Conservation (phyloP, 2,329 filamentous ascomycete genomes). For the Trichoderma lentiforme region DNA sequence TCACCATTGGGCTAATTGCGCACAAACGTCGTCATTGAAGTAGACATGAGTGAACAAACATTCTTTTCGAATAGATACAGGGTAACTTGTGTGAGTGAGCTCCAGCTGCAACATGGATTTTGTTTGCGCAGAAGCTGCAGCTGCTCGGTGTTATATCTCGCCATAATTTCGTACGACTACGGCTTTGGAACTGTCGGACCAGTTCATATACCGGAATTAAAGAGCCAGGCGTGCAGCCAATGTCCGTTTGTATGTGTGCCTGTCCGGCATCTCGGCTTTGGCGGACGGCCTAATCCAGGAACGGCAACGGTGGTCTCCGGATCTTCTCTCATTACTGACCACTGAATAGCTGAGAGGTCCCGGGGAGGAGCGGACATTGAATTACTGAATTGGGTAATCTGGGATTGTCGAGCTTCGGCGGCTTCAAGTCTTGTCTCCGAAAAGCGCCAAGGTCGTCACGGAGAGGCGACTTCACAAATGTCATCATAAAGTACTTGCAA, state of each 20-base stretch:
- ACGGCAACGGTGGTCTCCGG: background rate
- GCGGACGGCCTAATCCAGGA: background rate
- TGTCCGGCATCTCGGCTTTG: background rate
- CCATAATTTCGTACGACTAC: background rate
- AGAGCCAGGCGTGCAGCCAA: background rate
- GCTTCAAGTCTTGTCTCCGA: background rate
- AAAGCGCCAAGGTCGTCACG: background rate
- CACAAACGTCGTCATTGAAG: background rate
- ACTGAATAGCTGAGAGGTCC: background rate
- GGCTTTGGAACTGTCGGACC: background rate
- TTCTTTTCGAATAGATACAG: background rate
- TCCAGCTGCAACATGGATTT: background rate
- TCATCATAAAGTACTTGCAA: background rate
- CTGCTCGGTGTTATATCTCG: background rate
- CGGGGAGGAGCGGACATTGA: background rate
- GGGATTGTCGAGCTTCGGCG: background rate
- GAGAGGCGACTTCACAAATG: background rate
- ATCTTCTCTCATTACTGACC: background rate
- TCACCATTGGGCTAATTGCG: background rate
- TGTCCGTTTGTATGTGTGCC: background rate
- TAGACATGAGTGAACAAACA: background rate
- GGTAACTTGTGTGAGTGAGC: background rate
- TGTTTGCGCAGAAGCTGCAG: background rate
- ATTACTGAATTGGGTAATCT: background rate
- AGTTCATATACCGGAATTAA: background rate